These are phyloP conservation scores for Aspergillus homomorphus DNA, from an alignment of 495 filamentous ascomycete genomes.

Conservation along the genomic window DNA sequence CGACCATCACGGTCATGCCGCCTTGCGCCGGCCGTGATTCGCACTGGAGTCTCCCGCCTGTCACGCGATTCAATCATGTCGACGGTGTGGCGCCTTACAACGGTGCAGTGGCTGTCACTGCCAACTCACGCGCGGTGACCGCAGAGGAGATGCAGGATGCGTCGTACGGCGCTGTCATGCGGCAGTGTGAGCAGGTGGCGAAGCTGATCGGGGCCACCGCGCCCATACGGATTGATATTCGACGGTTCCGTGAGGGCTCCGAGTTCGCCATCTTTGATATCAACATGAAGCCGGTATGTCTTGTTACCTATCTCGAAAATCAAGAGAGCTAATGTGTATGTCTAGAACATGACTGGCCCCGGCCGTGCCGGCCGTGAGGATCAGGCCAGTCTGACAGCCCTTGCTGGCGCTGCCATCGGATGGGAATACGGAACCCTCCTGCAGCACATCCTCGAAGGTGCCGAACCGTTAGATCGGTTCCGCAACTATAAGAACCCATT, in stretches of 20 bases:
- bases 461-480: conserved; percentile 17
- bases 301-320: background rate
- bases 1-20: conserved; percentile 42
- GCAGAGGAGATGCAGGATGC: conserved; percentile 20
- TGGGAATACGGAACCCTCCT: conserved; percentile 27
- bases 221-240: conserved; percentile 34
- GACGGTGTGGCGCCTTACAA: conserved; percentile 35
- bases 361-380: conserved; percentile 31
- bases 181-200: conserved; percentile 32
- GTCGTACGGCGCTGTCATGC: conserved; percentile 20
- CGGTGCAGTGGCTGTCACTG: conserved; percentile 32
- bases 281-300: conserved; percentile 42
- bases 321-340: background rate
- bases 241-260: conserved; percentile 24
- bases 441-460: conserved; percentile 20
- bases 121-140: conserved; percentile 27
- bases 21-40: conserved; percentile 18
- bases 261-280: conserved; percentile 43
- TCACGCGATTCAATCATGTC: conserved; percentile 36
- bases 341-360: conserved; percentile 33
- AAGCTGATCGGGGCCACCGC: conserved; percentile 28
- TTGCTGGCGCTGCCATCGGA: conserved; percentile 24
- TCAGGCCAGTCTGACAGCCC: conserved; percentile 29
- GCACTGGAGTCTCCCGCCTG: conserved; percentile 35
- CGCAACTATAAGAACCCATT: conserved; percentile 22